Evolutionary conservation across 2,329 filamentous ascomycete species (phyloP), one percentile per base, ranked within the genome.

Genomic region (Botryosphaeria agaves): DNA sequence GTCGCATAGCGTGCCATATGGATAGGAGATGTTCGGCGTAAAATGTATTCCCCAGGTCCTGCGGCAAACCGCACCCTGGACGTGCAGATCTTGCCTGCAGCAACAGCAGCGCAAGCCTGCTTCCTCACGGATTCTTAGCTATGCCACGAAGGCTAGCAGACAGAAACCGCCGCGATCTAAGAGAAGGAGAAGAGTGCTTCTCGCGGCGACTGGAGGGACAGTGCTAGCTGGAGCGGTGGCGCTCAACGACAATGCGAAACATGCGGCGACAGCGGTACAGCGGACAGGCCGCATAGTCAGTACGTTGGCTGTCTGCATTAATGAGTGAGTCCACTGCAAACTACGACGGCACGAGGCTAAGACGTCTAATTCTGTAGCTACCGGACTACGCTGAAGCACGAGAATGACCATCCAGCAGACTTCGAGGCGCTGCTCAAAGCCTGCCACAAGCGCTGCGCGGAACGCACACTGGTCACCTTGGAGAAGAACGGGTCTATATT

Each of bases 401-500:
- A 80, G 39, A 64, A 67, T 33, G 61, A 73, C 14, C 67, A 81
- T 36, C 61, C 67, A 23, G 65, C 70, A 31, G 70, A 82, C 49
- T 71, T 72, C 47, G 61, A 69, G n/a, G 61, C 55, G n/a, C 53
- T 77, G 21, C 61, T 98, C 31, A 78, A 72, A 41, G 74, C 75
- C 38, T 95, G 89, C 48, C 89, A 98, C 55, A 78, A 91, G 51
- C 71, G 89, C 53, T 98, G 89, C 57, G 89, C 89, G 18, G 69
- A 83, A 44, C 72, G 89, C 37, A 94, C 89, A 1, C 61, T 95
- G 25, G 69, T 66, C 34, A 85, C 91, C 2, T 59, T 95, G 39
- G 89, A 98, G 63, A 83, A 81, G 62, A 95, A 94, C 53, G 89
- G 91, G 16, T 92, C 87, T 17, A 93, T 98, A 38, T 98, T 95